Conservation (phyloP, 805 yeast genomes). For the Schizosaccharomyces cryophilus region DNA sequence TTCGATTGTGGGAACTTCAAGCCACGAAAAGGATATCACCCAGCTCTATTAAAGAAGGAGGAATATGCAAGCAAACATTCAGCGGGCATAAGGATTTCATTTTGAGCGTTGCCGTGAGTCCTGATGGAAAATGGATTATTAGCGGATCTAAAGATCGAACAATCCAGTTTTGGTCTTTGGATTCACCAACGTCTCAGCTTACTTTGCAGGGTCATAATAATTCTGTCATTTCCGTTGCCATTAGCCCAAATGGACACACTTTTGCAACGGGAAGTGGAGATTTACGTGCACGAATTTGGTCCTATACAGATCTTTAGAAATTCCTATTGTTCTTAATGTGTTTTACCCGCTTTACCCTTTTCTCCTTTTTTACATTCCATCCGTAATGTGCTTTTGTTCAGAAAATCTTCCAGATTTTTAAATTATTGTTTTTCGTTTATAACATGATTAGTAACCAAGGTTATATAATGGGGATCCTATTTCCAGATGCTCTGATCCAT, state of each 20-base stretch:
- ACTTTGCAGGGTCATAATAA: slow-evolving; percentile 94
- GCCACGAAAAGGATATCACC: slow-evolving; percentile 20
- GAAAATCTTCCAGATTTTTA: too few relatives aligned
- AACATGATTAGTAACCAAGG: too few relatives aligned
- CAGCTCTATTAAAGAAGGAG: slow-evolving; percentile 14
- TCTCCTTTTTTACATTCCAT: too few relatives aligned
- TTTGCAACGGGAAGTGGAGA: slow-evolving; percentile 97
- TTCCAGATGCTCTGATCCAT: too few relatives aligned
- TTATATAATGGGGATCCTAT: too few relatives aligned
- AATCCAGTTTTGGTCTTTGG: slow-evolving; percentile 87
- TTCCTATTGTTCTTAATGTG: background rate
- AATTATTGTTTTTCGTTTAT: too few relatives aligned
- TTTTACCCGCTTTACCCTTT: too few relatives aligned
- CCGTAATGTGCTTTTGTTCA: too few relatives aligned
- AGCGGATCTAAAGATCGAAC: slow-evolving; percentile 95
- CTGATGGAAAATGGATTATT: slow-evolving; percentile 70
- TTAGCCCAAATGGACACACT: slow-evolving; percentile 62
- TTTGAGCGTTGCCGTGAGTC: slow-evolving; percentile 75
- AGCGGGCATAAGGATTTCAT: slow-evolving; percentile 94
- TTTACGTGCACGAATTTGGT: slow-evolving; percentile 92
- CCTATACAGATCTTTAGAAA: slow-evolving; percentile 10
- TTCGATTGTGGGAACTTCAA: slow-evolving; percentile 79
- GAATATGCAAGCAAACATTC: slow-evolving; percentile 64
- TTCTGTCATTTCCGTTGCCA: slow-evolving; percentile 84
- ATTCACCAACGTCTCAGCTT: slow-evolving; percentile 69